Evolutionary conservation across 164 flowering plant species (phyloP).

Genomic region (Saururus chinensis): DNA sequence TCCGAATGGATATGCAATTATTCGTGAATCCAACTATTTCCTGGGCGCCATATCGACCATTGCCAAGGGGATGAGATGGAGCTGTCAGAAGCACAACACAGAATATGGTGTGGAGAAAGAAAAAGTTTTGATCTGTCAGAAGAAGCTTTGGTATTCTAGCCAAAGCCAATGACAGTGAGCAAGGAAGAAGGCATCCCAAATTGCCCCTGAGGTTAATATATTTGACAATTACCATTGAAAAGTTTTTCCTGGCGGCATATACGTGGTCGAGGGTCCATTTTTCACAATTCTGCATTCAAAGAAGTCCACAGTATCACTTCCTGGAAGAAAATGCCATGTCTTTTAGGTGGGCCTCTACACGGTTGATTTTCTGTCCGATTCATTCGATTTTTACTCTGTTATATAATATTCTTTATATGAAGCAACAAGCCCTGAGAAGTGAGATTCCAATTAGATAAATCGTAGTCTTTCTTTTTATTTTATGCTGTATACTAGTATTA

Average conservation of each 20-base stretch:
- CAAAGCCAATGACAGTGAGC: slow-evolving; percentile 3
- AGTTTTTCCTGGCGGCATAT: not conserved
- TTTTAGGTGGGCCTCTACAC: not conserved
- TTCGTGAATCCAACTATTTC: slow-evolving; percentile 72
- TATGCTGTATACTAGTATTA: not conserved
- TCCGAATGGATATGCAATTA: slow-evolving; percentile 67
- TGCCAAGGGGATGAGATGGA: slow-evolving; percentile 83
- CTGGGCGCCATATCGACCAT: slow-evolving; percentile 49
- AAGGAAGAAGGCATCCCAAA: not conserved
- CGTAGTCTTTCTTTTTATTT: not conserved
- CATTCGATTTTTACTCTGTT: not conserved
- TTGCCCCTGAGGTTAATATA: not conserved
- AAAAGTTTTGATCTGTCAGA: slow-evolving; percentile 78
- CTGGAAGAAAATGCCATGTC: not conserved
- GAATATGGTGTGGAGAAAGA: slow-evolving; percentile 59
- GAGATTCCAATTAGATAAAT: slow-evolving; percentile 1
- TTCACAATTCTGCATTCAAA: not conserved
- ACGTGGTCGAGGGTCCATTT: not conserved
- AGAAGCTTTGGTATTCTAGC: slow-evolving; percentile 73
- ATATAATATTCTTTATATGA: not conserved
- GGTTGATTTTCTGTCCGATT: not conserved
- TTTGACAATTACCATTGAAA: not conserved
- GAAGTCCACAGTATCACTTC: not conserved
- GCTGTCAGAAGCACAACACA: slow-evolving; percentile 69
- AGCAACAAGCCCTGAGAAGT: slow-evolving; percentile 1